These are phyloP conservation scores for Hapsidospora chrysogenum DNA, from an alignment of 495 filamentous ascomycete species.

Conservation along the genomic window DNA sequence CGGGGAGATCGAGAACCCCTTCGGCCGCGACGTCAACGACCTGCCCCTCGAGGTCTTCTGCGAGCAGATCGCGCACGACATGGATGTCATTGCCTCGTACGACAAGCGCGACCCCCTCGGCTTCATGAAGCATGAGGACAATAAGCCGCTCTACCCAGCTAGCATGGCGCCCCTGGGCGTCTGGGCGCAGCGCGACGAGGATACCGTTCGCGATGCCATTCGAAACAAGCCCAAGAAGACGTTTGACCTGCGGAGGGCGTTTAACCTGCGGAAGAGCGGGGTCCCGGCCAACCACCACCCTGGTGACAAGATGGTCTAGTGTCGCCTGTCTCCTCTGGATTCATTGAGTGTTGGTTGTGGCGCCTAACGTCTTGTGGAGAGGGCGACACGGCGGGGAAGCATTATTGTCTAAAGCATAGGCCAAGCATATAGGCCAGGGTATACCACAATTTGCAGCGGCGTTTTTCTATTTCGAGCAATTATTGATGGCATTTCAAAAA, in stretches of 20 bases:
- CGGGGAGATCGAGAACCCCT: conserved; percentile 78
- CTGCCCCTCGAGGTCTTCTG: conserved; percentile 67
- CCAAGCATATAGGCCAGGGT: no score
- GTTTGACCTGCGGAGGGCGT: conserved; percentile 9
- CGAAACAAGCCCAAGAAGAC: conserved; percentile 17
- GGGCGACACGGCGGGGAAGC: no score
- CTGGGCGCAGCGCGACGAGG: conserved; percentile 44
- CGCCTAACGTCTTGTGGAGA: no score
- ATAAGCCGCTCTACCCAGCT: conserved; percentile 53
- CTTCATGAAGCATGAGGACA: conserved; percentile 38
- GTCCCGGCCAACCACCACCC: no score
- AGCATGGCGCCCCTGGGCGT: conserved; percentile 36
- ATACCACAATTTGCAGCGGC: no score
- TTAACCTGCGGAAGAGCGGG: no score
- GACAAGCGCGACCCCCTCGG: conserved; percentile 37
- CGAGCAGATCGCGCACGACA: conserved; percentile 48
- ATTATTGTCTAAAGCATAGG: no score
- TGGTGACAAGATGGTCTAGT: no score
- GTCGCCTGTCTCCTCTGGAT: no score
- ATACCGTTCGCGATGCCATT: conserved; percentile 21
- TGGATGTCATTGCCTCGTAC: conserved; percentile 52
- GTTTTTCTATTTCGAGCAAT: no score
- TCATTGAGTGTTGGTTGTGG: no score
- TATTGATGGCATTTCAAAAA: no score
- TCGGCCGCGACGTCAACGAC: conserved; percentile 78